phyloP scores from a whole-genome alignment of 331 rosid genomes.

The Malus hybrid region DNA sequence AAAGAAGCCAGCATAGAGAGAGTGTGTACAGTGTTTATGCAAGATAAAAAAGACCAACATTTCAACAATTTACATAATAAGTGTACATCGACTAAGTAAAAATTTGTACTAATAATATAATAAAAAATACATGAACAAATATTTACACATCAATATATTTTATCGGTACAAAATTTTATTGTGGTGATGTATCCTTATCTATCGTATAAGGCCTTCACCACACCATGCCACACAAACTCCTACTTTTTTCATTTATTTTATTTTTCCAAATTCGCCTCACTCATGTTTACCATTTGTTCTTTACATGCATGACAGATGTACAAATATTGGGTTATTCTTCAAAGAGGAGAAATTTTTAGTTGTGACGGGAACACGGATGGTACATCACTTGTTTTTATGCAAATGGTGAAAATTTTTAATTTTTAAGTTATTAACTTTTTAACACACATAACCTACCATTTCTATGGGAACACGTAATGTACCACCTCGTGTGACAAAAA shows the following conservation, averaged over 20 bases:
- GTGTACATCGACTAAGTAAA: too few species aligned
- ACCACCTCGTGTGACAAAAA: background rate
- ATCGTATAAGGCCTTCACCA: too few species aligned
- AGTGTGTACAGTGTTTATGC: background rate
- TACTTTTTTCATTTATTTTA: background rate
- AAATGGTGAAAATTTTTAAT: too few species aligned
- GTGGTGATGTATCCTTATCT: background rate
- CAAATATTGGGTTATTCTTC: slow-evolving; percentile 22
- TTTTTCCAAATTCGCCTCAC: background rate
- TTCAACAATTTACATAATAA: too few species aligned
- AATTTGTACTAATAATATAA: background rate
- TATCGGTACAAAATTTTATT: background rate
- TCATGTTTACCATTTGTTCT: slow-evolving; percentile 15
- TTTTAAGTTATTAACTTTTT: too few species aligned
- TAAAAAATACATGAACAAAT: too few species aligned
- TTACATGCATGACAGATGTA: background rate
- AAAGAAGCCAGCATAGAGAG: slow-evolving; percentile 10
- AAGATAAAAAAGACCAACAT: slow-evolving; percentile 6
- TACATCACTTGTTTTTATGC: too few species aligned
- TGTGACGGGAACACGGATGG: too few species aligned
- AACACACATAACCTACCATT: too few species aligned
- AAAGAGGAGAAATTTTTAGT: background rate
- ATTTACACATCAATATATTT: too few species aligned
- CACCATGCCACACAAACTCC: too few species aligned
- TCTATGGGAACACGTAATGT: too few species aligned